phyloP scores from a whole-genome alignment of 1,284 basidiomycete genomes.

The Fistulina hepatica region DNA sequence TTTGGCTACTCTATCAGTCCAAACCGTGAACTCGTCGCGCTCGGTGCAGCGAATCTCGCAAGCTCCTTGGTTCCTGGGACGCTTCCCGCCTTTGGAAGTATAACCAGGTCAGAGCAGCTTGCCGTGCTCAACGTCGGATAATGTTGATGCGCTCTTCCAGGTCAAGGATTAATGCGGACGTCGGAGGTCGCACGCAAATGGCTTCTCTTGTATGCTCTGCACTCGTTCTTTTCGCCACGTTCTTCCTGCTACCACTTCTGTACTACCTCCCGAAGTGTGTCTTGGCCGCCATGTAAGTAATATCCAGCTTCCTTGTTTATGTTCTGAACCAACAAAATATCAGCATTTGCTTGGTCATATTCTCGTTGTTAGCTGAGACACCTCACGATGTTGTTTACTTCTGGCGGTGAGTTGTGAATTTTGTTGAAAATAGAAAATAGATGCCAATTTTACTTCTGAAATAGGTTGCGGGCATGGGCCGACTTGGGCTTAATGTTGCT shows the following conservation, averaged over 20 bases:
- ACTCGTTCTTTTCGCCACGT: slow-evolving; percentile 72
- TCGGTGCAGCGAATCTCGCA: slow-evolving; percentile 75
- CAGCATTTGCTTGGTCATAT: slow-evolving; percentile 76
- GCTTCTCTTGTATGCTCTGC: slow-evolving; percentile 70
- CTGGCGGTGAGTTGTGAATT: slow-evolving; percentile 46
- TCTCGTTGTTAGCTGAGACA: slow-evolving; percentile 73
- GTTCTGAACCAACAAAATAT: slow-evolving; percentile 5
- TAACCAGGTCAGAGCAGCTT: slow-evolving; percentile 51
- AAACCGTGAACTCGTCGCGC: slow-evolving; percentile 82
- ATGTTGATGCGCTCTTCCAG: slow-evolving; percentile 27
- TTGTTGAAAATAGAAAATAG: too few relatives aligned
- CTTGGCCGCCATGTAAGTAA: slow-evolving; percentile 65
- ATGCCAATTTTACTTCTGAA: slow-evolving; percentile 5
- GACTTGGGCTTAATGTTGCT: slow-evolving; percentile 77
- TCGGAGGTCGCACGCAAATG: slow-evolving; percentile 83
- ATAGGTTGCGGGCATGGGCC: slow-evolving; percentile 78
- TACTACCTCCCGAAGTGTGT: slow-evolving; percentile 77
- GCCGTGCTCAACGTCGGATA: slow-evolving; percentile 2
- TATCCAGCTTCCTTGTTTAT: neutral
- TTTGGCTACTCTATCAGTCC: slow-evolving; percentile 85
- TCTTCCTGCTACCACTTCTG: slow-evolving; percentile 75
- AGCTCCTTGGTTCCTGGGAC: slow-evolving; percentile 78
- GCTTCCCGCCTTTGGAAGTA: slow-evolving; percentile 81
- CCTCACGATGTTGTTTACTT: slow-evolving; percentile 82
- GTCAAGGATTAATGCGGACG: slow-evolving; percentile 76